Evolutionary conservation across 164 flowering plant species (phyloP).

Genomic region (Amborella trichopoda): DNA sequence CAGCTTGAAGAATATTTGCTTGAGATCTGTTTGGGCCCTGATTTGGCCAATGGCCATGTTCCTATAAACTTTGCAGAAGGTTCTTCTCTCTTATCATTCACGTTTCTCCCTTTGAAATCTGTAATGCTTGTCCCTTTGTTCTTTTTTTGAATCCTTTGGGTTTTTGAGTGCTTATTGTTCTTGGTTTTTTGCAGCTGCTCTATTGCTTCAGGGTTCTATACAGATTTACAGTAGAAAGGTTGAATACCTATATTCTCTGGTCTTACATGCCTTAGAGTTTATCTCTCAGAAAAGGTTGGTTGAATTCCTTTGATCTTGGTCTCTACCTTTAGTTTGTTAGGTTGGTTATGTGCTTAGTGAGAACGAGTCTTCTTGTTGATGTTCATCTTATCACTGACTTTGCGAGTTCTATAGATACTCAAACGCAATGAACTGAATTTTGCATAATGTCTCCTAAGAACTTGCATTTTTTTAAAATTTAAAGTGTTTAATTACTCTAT

Average conservation of each 20-base stretch:
- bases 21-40: slow-evolving; percentile 47
- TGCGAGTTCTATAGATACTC: too few species aligned
- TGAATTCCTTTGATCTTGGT: too few species aligned
- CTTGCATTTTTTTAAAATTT: too few species aligned
- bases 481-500: too few species aligned
- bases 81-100: slow-evolving; percentile 6
- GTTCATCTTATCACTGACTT: too few species aligned
- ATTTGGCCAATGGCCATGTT: slow-evolving; percentile 18
- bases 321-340: too few species aligned
- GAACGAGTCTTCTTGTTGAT: too few species aligned
- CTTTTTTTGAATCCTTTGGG: not conserved
- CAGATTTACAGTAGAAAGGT: slow-evolving; percentile 95
- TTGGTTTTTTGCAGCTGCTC: slow-evolving; percentile 49
- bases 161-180: not conserved
- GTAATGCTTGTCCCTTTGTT: not conserved
- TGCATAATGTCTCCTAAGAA: too few species aligned
- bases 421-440: too few species aligned
- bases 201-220: slow-evolving; percentile 87
- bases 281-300: slow-evolving; percentile 71
- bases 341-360: too few species aligned
- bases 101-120: not conserved
- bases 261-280: slow-evolving; percentile 83
- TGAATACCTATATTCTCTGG: slow-evolving; percentile 75
- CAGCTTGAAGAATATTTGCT: slow-evolving; percentile 77
- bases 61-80: slow-evolving; percentile 94